Percentiles rank a stretch among this genome's conserved stretches.
Conservation (phyloP, 768 basidiomycete genomes). For the Tulasnella sp. region DNA sequence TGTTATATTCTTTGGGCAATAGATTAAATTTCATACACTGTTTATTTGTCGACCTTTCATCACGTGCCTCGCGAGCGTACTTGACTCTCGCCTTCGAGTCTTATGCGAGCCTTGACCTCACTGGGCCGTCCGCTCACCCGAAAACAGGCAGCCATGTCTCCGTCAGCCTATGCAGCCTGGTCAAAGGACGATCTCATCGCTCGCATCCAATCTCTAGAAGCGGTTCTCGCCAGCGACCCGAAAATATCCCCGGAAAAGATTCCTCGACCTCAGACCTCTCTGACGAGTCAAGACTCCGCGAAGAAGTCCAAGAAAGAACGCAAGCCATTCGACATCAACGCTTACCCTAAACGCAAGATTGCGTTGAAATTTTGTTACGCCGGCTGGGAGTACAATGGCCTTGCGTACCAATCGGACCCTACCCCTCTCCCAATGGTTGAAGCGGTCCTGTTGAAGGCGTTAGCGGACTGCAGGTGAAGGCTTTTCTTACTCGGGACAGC, state of each 20-base stretch:
- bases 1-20: neutral
- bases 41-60: neutral
- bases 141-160: neutral
- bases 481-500: neutral
- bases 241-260: conserved; percentile 17
- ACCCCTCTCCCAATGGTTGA: conserved; percentile 86
- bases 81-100: neutral
- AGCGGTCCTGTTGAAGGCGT: conserved; percentile 66
- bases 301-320: conserved; percentile 17
- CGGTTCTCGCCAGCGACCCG: conserved; percentile 13
- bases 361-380: conserved; percentile 89
- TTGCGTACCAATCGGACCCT: conserved; percentile 63
- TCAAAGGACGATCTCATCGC: conserved; percentile 61
- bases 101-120: neutral
- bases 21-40: neutral
- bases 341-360: conserved; percentile 73
- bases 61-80: neutral
- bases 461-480: conserved; percentile 34
- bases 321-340: conserved; percentile 49
- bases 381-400: conserved; percentile 84
- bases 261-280: conserved; percentile 14
- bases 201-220: conserved; percentile 47
- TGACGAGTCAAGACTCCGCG: neutral
- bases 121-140: neutral
- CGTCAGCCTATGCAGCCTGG: conserved; percentile 38